A percentile compares a stretch with the other conserved stretches of the same genome.
Evolutionary conservation across 371 early-diverging fungal species (phyloP).

Genomic region (Blakeslea trispora): DNA sequence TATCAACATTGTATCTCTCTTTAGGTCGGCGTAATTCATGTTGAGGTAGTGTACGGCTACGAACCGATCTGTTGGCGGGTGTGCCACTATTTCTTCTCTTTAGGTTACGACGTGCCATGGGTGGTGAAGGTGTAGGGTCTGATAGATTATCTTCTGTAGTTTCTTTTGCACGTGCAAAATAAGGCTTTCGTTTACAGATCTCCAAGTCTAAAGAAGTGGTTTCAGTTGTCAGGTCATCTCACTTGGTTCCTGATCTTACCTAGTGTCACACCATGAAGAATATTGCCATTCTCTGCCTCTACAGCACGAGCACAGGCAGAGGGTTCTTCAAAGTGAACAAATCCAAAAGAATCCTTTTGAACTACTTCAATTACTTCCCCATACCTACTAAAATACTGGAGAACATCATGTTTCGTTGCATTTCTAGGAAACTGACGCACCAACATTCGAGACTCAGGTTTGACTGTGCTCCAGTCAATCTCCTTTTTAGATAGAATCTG

Average conservation of each 20-base stretch:
- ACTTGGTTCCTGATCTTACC: too few species aligned
- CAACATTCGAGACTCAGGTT: slow-evolving; percentile 48
- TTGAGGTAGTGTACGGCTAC: too few species aligned
- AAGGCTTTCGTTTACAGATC: slow-evolving; percentile 30
- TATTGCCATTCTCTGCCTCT: slow-evolving; percentile 43
- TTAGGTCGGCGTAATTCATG: too few species aligned
- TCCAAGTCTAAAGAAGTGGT: slow-evolving; percentile 21
- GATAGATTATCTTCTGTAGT: slow-evolving; percentile 1
- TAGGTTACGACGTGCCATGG: background rate
- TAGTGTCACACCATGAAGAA: slow-evolving; percentile 35
- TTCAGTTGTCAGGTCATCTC: background rate
- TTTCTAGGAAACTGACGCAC: slow-evolving; percentile 40
- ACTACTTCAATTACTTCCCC: slow-evolving; percentile 47
- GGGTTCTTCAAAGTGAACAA: slow-evolving; percentile 47
- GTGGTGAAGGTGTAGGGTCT: background rate
- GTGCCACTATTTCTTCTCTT: background rate
- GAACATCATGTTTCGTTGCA: slow-evolving; percentile 37
- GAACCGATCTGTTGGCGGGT: too few species aligned
- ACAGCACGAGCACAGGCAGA: slow-evolving; percentile 43
- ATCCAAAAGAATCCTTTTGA: slow-evolving; percentile 40
- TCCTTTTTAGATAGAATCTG: slow-evolving; percentile 29
- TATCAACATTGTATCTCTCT: too few species aligned
- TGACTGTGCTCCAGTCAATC: slow-evolving; percentile 31
- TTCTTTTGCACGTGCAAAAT: slow-evolving; percentile 26
- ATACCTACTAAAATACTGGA: slow-evolving; percentile 49